Percentiles rank a stretch among this genome's conserved stretches.
These are phyloP conservation scores for Dactylella cylindrospora DNA, from an alignment of 2,329 filamentous ascomycete species.

Conservation along the genomic window DNA sequence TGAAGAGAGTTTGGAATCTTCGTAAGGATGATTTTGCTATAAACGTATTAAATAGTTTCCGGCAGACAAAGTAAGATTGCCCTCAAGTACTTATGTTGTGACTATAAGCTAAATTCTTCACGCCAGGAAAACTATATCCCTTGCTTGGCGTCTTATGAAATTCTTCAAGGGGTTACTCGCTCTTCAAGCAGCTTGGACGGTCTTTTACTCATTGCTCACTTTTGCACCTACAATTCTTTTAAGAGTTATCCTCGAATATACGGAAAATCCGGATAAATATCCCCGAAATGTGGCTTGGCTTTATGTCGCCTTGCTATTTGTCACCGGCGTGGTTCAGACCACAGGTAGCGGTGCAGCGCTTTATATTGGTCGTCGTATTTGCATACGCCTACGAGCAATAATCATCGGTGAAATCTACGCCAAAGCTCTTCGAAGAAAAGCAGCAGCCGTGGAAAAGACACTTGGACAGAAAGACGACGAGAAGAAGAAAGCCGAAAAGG, in stretches of 20 bases:
- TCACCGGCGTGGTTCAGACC: conserved; percentile 78
- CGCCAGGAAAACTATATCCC: conserved; percentile 67
- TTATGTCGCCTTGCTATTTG: conserved; percentile 85
- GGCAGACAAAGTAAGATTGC: conserved; percentile 64
- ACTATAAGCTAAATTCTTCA: conserved; percentile 1
- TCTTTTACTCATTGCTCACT: conserved; percentile 76
- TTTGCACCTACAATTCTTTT: conserved; percentile 90
- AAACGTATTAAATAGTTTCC: conserved; percentile 75
- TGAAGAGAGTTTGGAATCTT: conserved; percentile 89
- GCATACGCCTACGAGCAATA: conserved; percentile 87
- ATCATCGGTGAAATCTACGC: conserved; percentile 97
- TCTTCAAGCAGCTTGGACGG: conserved; percentile 76
- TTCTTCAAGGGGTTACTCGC: conserved; percentile 79
- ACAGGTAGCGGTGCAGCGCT: conserved; percentile 81
- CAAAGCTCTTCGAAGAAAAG: conserved; percentile 89
- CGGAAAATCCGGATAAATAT: conserved; percentile 75
- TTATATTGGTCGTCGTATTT: conserved; percentile 92
- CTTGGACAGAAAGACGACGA: conserved; percentile 62
- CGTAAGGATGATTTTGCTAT: conserved; percentile 84
- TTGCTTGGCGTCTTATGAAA: conserved; percentile 77
- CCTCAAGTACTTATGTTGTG: not conserved
- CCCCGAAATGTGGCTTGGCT: conserved; percentile 92
- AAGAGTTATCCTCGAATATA: conserved; percentile 87
- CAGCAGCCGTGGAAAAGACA: conserved; percentile 73
- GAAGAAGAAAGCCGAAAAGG: conserved; percentile 52